phyloP scores from a whole-genome alignment of 257 asterid genomes.

The Solanum chiquidenum region DNA sequence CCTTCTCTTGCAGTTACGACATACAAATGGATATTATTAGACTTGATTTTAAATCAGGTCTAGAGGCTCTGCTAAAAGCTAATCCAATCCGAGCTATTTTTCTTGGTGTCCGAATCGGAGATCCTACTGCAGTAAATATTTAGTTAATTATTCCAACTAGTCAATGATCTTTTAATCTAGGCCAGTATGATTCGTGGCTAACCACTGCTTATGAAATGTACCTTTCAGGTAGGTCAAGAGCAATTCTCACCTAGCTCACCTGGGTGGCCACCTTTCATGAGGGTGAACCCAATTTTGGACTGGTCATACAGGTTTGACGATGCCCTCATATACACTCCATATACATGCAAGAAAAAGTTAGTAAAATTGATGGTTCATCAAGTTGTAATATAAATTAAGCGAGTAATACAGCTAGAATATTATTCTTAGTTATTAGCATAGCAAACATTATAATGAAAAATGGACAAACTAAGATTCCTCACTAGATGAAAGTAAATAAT shows the following conservation, averaged over 20 bases:
- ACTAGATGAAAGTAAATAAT: not conserved
- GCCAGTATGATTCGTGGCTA: not conserved
- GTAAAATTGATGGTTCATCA: not conserved
- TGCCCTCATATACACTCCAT: not conserved
- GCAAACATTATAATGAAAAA: not conserved
- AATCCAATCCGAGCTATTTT: conserved; percentile 79
- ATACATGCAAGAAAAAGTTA: not conserved
- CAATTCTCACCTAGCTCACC: conserved; percentile 95
- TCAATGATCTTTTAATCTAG: not conserved
- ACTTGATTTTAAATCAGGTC: conserved; percentile 82
- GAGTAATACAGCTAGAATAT: not conserved
- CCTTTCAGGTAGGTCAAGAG: conserved; percentile 78
- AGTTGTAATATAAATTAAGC: not conserved
- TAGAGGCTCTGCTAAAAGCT: conserved; percentile 69
- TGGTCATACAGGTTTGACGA: conserved; percentile 81
- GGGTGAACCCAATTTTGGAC: conserved; percentile 94
- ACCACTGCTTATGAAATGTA: not conserved
- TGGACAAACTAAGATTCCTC: not conserved
- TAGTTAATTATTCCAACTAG: not conserved
- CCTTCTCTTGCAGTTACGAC: conserved; percentile 43
- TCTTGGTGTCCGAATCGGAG: conserved; percentile 93
- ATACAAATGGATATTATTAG: conserved; percentile 78
- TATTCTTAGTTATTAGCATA: not conserved
- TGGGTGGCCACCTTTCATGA: conserved; percentile 97
- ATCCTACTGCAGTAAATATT: conserved; percentile 79